Evolutionary conservation across 106 monocot species (phyloP), one percentile per base, ranked within the genome.

Genomic region (Chionographis japonica): DNA sequence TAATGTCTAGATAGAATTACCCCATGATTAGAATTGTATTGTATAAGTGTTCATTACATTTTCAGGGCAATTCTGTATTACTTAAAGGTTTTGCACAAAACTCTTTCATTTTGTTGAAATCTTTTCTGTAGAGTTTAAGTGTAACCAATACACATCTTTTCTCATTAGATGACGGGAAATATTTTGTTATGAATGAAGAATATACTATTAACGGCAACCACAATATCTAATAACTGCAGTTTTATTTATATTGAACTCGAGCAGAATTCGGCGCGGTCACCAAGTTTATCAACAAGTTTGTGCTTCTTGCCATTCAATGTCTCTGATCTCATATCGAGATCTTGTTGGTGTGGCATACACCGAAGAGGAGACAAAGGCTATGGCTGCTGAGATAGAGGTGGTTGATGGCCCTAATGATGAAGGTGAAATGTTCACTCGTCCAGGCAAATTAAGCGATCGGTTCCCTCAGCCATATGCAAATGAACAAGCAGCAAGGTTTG

Each of bases 321-420:
- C 50, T 60, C 70, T 70, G 13, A 70, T 68, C 40, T 82, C 77
- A 12, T 82, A 74, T 19, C 77, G 77, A 37, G 77, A 77, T 61
- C 73, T 77, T 73, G 82, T 72, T 40, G 77, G 77, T 65, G 82
- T 82, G 40, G 82, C 77, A 43, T 77, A 77, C 58, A 82, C 82
- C 1, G 77, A 77, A 69, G 77, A 82, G 10, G 82, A 82, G 68
- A 69, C 77, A 63, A 73, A 73, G 50, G 77, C 73, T 27, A 77
- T 82, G 82, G 82, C 77, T 59, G 68, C 77, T 64, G 82, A 82
- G 50, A 67, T 54, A 11, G 60, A 70, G 50, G 70, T 70, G 27
- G 70, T 70, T 60, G 70, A 70, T 70, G 70, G 58, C 18, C 70
- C 70, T 36, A 70, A 70, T 60, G 73, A 65, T 74, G 73, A 74